Evolutionary conservation across 176 grass and related monocot species (phyloP), one percentile per base, ranked within the genome.

Genomic region (Carex scoparia): DNA sequence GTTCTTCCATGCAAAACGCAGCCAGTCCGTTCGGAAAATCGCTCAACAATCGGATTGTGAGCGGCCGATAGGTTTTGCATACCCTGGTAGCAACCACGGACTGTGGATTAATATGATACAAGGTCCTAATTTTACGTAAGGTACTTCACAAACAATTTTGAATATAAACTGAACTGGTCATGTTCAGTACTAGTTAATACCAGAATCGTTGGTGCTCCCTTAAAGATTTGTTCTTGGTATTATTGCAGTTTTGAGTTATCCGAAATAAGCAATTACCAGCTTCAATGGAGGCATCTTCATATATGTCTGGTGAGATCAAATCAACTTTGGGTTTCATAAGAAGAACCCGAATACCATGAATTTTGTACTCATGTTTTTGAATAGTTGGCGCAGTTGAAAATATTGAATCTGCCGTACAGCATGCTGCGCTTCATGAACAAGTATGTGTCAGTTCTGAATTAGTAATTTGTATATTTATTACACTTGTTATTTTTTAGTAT

Each of bases 371-470:
- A 81, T 31, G 31, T 68, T 49, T 12, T 46, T 53, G 49, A 48
- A 79, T 48, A 85, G 86, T 78, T 37, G 85, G 33, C 44, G 72
- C 35, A 77, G 55, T 79, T 75, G 78, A 72, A 79, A 84, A 69
- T 75, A 87, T 95, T 55, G 96, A 94, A 46, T 92, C 89, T 88
- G 85, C 89, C 81, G 93, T 92, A 11, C 86, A 92, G 84, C 88
- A 92, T 79, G 93, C 91, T 89, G 85, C 95, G 83, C 81, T 99
- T 87, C 88, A 82, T 2, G 81, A 93, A 31, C 96, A 99, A 89
- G 93, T 99, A 98, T 81, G 23, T 23, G 84, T 69, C 28, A 81
- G 54, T 69, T 59, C 9, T 80, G 61, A 66, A 83, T 42, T 23
- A 64, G 42, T 83, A 44, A 69, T 83, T 69, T 83, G 61, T 83